Evolutionary conservation across 164 flowering plant genomes (phyloP).

Genomic region (Nymphaea colorata): DNA sequence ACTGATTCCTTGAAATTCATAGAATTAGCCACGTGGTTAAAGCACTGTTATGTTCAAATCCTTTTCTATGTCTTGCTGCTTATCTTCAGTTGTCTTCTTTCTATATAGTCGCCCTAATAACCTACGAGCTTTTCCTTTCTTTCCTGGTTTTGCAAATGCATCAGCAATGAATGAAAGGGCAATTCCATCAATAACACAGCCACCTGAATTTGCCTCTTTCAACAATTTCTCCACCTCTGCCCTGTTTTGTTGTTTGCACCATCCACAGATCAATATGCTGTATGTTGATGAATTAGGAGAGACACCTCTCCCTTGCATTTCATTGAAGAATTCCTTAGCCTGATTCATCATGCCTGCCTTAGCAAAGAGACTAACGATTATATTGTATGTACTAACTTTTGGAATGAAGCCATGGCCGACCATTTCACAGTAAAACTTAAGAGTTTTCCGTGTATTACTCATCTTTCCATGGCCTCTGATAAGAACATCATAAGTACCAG

Average conservation of each 20-base stretch:
- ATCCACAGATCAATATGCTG: conserved; percentile 73
- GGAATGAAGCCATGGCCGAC: conserved; percentile 67
- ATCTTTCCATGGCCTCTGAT: conserved; percentile 59
- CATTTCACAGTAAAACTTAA: conserved; percentile 81
- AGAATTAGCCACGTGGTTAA: no score
- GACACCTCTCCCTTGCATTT: conserved; percentile 66
- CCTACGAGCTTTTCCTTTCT: conserved; percentile 25
- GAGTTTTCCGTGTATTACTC: conserved; percentile 49
- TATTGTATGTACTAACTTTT: conserved; percentile 55
- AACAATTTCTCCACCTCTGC: conserved; percentile 37
- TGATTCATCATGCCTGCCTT: conserved; percentile 63
- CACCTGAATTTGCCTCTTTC: conserved; percentile 49
- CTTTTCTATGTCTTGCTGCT: no score
- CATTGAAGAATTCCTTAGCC: conserved; percentile 75
- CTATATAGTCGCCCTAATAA: conserved; percentile 23
- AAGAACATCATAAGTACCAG: conserved; percentile 49
- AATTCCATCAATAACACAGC: conserved; percentile 36
- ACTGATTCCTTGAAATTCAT: no score
- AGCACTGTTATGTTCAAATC: no score
- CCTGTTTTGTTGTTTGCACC: conserved; percentile 48
- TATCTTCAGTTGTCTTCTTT: background rate
- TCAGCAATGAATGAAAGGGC: conserved; percentile 34
- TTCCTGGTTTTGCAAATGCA: conserved; percentile 39
- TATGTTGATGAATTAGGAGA: conserved; percentile 66
- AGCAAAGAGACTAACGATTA: conserved; percentile 57